These are phyloP conservation scores for Ustilago sp. DNA, from an alignment of 1,284 basidiomycete genomes.

Conservation along the genomic window DNA sequence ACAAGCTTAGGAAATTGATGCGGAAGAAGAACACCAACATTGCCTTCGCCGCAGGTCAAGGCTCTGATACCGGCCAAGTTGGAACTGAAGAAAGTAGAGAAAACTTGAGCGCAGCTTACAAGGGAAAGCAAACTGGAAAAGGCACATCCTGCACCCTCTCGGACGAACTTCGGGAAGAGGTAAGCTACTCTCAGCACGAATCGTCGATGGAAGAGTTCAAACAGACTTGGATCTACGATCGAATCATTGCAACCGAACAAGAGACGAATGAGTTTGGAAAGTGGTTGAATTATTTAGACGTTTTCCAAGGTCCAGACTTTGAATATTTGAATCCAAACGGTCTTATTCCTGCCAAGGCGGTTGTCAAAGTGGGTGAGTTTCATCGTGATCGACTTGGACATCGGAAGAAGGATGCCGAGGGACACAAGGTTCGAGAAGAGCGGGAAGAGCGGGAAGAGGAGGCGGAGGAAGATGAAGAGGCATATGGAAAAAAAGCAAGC, in stretches of 20 bases:
- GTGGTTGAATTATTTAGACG: conserved; percentile 69
- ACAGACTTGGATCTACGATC: conserved; percentile 64
- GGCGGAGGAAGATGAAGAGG: conserved; percentile 70
- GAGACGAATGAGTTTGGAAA: conserved; percentile 75
- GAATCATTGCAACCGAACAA: conserved; percentile 78
- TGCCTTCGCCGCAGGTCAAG: conserved; percentile 1
- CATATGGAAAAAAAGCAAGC: conserved; percentile 74
- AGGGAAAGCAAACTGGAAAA: conserved; percentile 4
- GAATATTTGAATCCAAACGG: conserved; percentile 70
- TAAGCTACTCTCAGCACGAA: conserved; percentile 46
- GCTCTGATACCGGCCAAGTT: not conserved
- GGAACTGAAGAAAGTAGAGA: not conserved
- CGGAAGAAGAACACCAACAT: conserved; percentile 23
- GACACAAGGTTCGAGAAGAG: conserved; percentile 47
- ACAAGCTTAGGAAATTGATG: conserved; percentile 70
- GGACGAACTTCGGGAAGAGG: conserved; percentile 47
- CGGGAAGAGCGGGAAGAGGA: conserved; percentile 59
- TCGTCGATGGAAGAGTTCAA: conserved; percentile 63
- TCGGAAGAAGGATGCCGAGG: conserved; percentile 71
- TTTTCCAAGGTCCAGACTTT: conserved; percentile 63
- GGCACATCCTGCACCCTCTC: conserved; percentile 12
- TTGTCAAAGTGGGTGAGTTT: conserved; percentile 72
- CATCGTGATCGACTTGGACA: conserved; percentile 78
- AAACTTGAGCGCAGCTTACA: not conserved
- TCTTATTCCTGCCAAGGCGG: conserved; percentile 67